Evolutionary conservation across 2,329 filamentous ascomycete species (phyloP).

Genomic region (Monilinia vaccinii-corymbosi): DNA sequence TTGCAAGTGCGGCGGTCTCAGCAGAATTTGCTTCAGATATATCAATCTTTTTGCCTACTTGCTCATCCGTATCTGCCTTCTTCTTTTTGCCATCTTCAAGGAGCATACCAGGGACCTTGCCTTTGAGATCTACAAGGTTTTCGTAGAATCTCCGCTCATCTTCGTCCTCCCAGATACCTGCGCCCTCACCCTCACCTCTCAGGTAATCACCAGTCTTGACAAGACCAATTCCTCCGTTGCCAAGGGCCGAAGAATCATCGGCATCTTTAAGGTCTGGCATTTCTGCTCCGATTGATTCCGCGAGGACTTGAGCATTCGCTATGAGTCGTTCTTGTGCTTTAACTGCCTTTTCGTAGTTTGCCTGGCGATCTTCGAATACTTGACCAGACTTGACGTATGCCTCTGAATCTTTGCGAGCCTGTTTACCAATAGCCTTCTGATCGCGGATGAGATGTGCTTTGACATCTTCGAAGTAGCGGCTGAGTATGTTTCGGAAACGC

Average conservation of each 20-base stretch:
- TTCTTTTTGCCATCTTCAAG: constrained; percentile 95
- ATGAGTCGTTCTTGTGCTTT: constrained; percentile 89
- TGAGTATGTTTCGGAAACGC: constrained; percentile 77
- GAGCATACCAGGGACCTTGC: constrained; percentile 87
- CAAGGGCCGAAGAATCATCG: constrained; percentile 55
- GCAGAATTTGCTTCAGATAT: constrained; percentile 35
- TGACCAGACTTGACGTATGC: constrained; percentile 98
- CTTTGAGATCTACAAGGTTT: constrained; percentile 88
- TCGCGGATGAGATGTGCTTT: constrained; percentile 83
- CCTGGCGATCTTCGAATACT: constrained; percentile 93
- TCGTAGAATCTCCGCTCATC: constrained; percentile 98
- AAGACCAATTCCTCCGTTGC: constrained; percentile 76
- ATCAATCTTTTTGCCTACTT: constrained; percentile 67
- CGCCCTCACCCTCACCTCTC: constrained; percentile 77
- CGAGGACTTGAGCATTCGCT: constrained; percentile 81
- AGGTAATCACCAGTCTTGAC: constrained; percentile 93
- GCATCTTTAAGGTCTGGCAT: constrained; percentile 91
- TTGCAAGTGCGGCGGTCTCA: constrained; percentile 34
- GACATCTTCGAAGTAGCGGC: constrained; percentile 86
- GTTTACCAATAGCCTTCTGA: constrained; percentile 77
- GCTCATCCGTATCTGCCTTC: constrained; percentile 72
- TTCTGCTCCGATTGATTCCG: constrained; percentile 77
- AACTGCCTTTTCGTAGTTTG: constrained; percentile 88
- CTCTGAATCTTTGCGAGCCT: constrained; percentile 91
- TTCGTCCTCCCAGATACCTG: constrained; percentile 98